A percentile compares a stretch with the other conserved stretches of the same genome.
These are phyloP conservation scores for Porpolomopsis calyptriformis DNA, from an alignment of 768 basidiomycete species.

Conservation along the genomic window DNA sequence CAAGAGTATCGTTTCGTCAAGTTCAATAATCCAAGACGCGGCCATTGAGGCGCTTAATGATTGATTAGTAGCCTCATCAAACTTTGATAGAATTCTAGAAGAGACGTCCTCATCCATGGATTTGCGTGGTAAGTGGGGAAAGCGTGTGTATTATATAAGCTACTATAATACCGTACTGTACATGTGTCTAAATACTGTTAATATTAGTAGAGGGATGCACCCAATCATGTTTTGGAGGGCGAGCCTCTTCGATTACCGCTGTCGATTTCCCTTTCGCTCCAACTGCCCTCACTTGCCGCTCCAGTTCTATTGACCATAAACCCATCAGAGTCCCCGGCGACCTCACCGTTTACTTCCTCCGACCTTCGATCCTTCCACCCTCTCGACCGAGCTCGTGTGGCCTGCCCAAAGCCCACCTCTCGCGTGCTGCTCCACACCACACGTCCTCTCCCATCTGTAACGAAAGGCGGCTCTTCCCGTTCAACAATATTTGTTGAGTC, in stretches of 20 bases:
- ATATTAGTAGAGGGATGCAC: no score
- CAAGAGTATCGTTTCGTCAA: conserved; percentile 57
- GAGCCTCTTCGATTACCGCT: background rate
- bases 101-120: conserved; percentile 53
- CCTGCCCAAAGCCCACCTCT: background rate
- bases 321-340: background rate
- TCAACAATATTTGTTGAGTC: background rate
- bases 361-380: background rate
- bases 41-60: conserved; percentile 52
- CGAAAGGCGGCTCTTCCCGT: conserved; percentile 37
- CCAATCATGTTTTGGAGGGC: no score
- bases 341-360: background rate
- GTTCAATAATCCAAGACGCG: conserved; percentile 58
- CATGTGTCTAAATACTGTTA: no score
- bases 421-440: conserved; percentile 35
- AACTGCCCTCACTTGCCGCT: background rate
- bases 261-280: background rate
- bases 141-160: no score
- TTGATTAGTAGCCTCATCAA: conserved; percentile 50
- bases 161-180: no score
- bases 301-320: background rate
- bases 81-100: conserved; percentile 57
- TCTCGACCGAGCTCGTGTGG: background rate
- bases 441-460: conserved; percentile 55
- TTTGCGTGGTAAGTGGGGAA: conserved; percentile 59